phyloP scores from a whole-genome alignment of 306 rosid genomes.

The Pterocarpus macrocarpus region DNA sequence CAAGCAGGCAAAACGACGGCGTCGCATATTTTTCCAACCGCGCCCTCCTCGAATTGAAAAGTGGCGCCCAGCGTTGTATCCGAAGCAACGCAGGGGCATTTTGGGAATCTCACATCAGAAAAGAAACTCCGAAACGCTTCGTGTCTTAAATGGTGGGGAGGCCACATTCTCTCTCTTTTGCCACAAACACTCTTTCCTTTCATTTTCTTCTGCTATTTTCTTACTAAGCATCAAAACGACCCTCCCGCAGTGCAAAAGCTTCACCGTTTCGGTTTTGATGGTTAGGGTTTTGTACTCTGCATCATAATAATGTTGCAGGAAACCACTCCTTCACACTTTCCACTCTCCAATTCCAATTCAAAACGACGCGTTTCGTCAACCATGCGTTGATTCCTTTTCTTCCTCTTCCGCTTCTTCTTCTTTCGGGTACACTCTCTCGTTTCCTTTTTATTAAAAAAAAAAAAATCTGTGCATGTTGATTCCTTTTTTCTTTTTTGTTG shows the following conservation, averaged over 20 bases:
- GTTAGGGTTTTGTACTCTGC: conserved; percentile 75
- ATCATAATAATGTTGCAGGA: conserved; percentile 41
- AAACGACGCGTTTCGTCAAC: neutral
- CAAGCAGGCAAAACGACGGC: conserved; percentile 49
- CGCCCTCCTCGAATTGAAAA: neutral
- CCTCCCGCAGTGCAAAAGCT: conserved; percentile 26
- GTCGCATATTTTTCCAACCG: neutral
- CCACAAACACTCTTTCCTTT: neutral
- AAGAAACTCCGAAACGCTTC: conserved; percentile 49
- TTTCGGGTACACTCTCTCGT: conserved; percentile 29
- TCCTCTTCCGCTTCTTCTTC: conserved; percentile 2
- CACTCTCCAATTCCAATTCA: conserved; percentile 7
- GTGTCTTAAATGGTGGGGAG: conserved; percentile 39
- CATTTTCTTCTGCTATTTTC: conserved; percentile 20
- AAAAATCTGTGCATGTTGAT: neutral
- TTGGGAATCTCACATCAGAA: conserved; percentile 23
- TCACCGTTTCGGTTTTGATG: conserved; percentile 46
- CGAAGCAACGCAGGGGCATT: conserved; percentile 43
- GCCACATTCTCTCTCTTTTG: conserved; percentile 25
- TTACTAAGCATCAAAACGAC: conserved; percentile 25
- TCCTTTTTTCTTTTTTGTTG: neutral
- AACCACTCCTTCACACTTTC: conserved; percentile 1
- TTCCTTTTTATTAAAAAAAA: neutral
- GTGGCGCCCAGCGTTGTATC: conserved; percentile 36
- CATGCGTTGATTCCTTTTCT: conserved; percentile 50